Evolutionary conservation across 2,329 filamentous ascomycete genomes (phyloP), one percentile per base, ranked within the genome.

Genomic region (Penicillium thymicola): DNA sequence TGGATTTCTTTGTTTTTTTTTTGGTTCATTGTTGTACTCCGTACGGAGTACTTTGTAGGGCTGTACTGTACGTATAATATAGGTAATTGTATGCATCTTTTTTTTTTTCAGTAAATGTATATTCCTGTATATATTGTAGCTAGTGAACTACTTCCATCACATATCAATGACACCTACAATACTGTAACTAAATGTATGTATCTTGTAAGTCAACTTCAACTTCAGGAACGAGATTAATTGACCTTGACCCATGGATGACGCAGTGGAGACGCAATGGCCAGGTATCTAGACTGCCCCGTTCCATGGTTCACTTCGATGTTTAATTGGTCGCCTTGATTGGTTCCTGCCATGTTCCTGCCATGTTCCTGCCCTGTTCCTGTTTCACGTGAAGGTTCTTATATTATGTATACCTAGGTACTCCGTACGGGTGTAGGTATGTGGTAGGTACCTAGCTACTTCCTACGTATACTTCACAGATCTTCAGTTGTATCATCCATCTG

Each of bases 271-370:
- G 59, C 59, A 63, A 53, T 47, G 52, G 59, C 55, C 57, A 18
- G 11, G 42, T 61, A 63, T 65, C 64, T 65, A 66, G 64, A 65
- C 64, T 37, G 34, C n/a, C n/a, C 41, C 32, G 55, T 61, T 57
- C 64, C 64, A 48, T 65, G 63, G 64, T 34, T 65, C 53, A 30
- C 5, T 51, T 7, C 4, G 28, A 14, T 51, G 28, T 49, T 57
- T 54, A 25, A 38, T 44, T 51, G 36, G 45, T 41, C 11, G 41
- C 51, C 1, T 18, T 49, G 23, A 52, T 49, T 55, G 51, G 56
- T 46, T 47, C 38, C 40, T 36, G 45, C 14, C 45, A 40, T 28
- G 56, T 46, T 47, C 38, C 40, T 36, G 45, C 14, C 45, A 40
- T 28, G 56, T 46, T 47, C 38, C 40, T 36, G 45, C 14, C 45